These are phyloP conservation scores for Talaromyces sp. DNA, from an alignment of 2,329 filamentous ascomycete genomes.

Conservation along the genomic window DNA sequence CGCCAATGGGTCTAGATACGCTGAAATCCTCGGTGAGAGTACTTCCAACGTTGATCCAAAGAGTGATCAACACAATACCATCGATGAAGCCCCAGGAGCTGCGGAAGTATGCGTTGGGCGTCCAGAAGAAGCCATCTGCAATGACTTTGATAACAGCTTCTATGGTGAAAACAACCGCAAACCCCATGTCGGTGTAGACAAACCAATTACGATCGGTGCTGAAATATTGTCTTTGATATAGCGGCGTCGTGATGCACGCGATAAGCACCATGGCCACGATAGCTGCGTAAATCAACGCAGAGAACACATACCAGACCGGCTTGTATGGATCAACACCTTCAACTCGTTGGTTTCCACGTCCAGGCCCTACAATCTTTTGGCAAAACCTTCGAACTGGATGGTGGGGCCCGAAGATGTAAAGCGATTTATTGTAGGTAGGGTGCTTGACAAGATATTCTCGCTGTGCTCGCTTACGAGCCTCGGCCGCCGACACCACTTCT, in stretches of 20 bases:
- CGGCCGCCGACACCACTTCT: constrained; percentile 81
- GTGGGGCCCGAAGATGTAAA: constrained; percentile 80
- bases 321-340: constrained; percentile 90
- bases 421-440: constrained; percentile 87
- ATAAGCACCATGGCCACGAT: constrained; percentile 98
- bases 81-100: constrained; percentile 98
- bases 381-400: constrained; percentile 81
- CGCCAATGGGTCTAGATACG: constrained; percentile 87
- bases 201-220: constrained; percentile 80
- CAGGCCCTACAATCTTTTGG: constrained; percentile 87
- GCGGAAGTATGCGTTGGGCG: constrained; percentile 94
- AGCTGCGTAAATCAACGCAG: constrained; percentile 87
- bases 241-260: constrained; percentile 88
- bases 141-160: constrained; percentile 92
- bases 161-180: constrained; percentile 80
- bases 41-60: constrained; percentile 93
- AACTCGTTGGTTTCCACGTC: constrained; percentile 80
- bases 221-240: constrained; percentile 91
- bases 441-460: constrained; percentile 85
- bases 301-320: constrained; percentile 88
- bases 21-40: constrained; percentile 79
- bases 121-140: constrained; percentile 94
- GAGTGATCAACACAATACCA: constrained; percentile 82
- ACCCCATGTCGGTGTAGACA: constrained; percentile 88
- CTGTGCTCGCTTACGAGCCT: constrained; percentile 82